Conservation (phyloP, 164 flowering plant genomes). For the Magnolia officinalis region DNA sequence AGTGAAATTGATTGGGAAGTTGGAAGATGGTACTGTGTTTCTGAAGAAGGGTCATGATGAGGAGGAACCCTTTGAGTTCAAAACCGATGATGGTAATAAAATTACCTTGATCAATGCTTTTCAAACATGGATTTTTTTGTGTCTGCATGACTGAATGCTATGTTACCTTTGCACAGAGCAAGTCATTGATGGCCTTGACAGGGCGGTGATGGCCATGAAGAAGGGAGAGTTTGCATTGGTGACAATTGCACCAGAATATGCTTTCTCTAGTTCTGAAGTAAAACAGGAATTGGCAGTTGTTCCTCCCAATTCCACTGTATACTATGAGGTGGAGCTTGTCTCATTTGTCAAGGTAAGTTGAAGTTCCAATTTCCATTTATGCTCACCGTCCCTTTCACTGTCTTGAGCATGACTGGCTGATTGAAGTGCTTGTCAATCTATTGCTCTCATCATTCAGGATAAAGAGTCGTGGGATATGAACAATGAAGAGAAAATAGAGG, state of each 20-base stretch:
- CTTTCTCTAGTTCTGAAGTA: conserved; percentile 64
- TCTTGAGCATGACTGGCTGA: not conserved
- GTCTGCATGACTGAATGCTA: not conserved
- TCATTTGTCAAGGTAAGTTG: conserved; percentile 65
- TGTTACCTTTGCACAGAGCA: conserved; percentile 47
- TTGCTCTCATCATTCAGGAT: conserved; percentile 39
- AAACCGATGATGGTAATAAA: conserved; percentile 76
- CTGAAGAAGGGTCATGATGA: conserved; percentile 71
- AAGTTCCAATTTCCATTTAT: not conserved
- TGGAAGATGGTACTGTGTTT: conserved; percentile 77
- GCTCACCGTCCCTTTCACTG: not conserved
- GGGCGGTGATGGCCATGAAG: conserved; percentile 83
- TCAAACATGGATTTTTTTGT: not conserved
- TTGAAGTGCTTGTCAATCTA: not conserved
- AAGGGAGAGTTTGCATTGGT: conserved; percentile 81
- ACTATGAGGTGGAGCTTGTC: conserved; percentile 75
- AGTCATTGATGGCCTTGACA: conserved; percentile 89
- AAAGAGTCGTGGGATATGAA: conserved; percentile 98
- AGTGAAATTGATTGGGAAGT: conserved; percentile 87
- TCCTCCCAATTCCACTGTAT: conserved; percentile 78
- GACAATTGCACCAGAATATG: conserved; percentile 81
- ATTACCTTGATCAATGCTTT: not conserved
- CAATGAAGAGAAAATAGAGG: conserved; percentile 81
- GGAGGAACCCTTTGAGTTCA: conserved; percentile 64
- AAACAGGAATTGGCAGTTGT: conserved; percentile 77